Percentiles rank a stretch among this genome's conserved stretches.
Conservation (phyloP, 768 basidiomycete species). For the Xerocomellus amylosporus region DNA sequence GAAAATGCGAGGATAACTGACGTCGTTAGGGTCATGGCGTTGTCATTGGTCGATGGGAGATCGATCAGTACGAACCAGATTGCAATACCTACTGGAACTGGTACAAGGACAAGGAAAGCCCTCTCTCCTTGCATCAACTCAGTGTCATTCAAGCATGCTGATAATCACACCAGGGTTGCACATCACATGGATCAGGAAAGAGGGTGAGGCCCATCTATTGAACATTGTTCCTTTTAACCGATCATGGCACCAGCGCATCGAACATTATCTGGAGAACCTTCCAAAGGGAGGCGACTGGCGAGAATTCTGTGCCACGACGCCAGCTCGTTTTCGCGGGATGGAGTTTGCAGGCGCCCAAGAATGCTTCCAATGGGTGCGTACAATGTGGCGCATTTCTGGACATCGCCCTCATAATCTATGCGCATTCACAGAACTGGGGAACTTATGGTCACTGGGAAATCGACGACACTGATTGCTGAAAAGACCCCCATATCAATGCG, state of each 20-base stretch:
- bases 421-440: slow-evolving; percentile 5
- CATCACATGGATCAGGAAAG: slow-evolving; percentile 22
- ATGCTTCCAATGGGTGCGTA: slow-evolving; percentile 18
- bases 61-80: slow-evolving; percentile 26
- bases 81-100: slow-evolving; percentile 25
- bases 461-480: slow-evolving; percentile 14
- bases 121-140: neutral
- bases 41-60: slow-evolving; percentile 28
- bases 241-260: slow-evolving; percentile 25
- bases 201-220: slow-evolving; percentile 12
- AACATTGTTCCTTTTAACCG: neutral
- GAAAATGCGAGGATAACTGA: neutral
- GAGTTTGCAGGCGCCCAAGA: slow-evolving; percentile 27
- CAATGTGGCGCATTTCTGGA: neutral
- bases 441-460: slow-evolving; percentile 26
- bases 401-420: neutral
- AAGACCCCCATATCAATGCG: too few species aligned
- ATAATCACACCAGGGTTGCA: slow-evolving; percentile 22
- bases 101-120: slow-evolving; percentile 31
- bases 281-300: slow-evolving; percentile 29
- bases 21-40: slow-evolving; percentile 10
- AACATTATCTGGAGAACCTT: slow-evolving; percentile 29
- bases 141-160: neutral
- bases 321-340: slow-evolving; percentile 22
- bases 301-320: slow-evolving; percentile 36